Evolutionary conservation across 140 eudicot genomes (phyloP), one percentile per base, ranked within the genome.

Genomic region (Bidens hawaiensis): DNA sequence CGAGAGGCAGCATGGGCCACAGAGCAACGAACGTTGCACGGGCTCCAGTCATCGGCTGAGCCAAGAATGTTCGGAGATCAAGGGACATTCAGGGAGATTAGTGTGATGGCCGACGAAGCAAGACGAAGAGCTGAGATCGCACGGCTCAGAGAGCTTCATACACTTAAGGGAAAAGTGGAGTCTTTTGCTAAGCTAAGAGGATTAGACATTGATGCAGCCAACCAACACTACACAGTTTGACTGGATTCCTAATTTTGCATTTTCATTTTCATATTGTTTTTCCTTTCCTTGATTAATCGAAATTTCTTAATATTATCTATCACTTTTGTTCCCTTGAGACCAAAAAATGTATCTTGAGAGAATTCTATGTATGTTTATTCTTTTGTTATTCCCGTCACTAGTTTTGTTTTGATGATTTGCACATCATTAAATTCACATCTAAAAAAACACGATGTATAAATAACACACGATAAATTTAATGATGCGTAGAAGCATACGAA

Each of bases 1-100:
- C 84, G 95, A 3, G 88, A 87, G 76, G 89, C 88, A 1, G 94
- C 93, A 40, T 87, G 96, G 96, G 96, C 96, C 5, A 75, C 84
- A 1, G 94, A 84, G 72, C 96, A 84, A 31, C 77, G 96, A 11
- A 81, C 94, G 0, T 52, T 84, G 18, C 81, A 87, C 2, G 96
- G 94, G 5, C 89, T 87, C 40, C 81, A 84, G 51, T n/a, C 82
- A 0, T n/a, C n/a, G n/a, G 65, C 1, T 0, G 94, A 87, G 74
- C 50, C 83, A 54, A 81, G 78, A 63, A 36, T 62, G 76, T 71
- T 73, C 38, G 12, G 67, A 1, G 95, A 83, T 34, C 67, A 67
- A 41, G 50, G 56, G 73, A 69, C 83, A 1, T 84, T 79, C 19
- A 51, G 86, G 41, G 96, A 87, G 30, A 79, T 87, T 26, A 87